Conservation (phyloP, 2,329 filamentous ascomycete genomes). For the Aureobasidium subglaciale region DNA sequence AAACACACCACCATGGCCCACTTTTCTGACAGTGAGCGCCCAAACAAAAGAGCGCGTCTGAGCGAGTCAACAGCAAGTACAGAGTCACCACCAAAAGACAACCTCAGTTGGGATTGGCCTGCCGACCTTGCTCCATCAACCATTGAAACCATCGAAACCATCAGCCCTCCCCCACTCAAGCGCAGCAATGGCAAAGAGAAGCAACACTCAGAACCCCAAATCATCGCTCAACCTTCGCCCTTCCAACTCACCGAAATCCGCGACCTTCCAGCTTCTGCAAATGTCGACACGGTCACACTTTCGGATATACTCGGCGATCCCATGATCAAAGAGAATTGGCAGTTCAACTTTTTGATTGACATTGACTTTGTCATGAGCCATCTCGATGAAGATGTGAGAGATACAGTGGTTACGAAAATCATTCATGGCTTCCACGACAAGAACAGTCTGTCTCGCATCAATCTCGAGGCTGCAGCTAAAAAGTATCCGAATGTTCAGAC, state of each 20-base stretch:
- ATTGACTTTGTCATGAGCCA: conserved; percentile 54
- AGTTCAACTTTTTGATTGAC: conserved; percentile 63
- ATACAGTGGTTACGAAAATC: conserved; percentile 49
- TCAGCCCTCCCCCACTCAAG: background rate
- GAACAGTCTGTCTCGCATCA: conserved; percentile 54
- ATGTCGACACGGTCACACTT: conserved; percentile 60
- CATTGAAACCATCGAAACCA: background rate
- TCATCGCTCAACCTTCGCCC: conserved; percentile 45
- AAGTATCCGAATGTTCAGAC: conserved; percentile 61
- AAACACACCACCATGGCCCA: background rate
- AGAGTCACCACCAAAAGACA: background rate
- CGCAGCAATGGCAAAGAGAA: conserved; percentile 6
- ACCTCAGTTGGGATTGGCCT: background rate
- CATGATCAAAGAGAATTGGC: conserved; percentile 64
- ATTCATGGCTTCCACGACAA: conserved; percentile 61
- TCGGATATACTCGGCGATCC: conserved; percentile 66
- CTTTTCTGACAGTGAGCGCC: background rate
- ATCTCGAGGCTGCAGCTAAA: conserved; percentile 54
- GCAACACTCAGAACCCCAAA: background rate
- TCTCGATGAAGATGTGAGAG: conserved; percentile 51
- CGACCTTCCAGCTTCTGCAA: conserved; percentile 53
- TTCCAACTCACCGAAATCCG: conserved; percentile 64
- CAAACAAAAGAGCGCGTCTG: background rate
- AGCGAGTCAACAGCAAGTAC: background rate
- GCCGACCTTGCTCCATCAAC: background rate